Evolutionary conservation across 352 stramenopile genomes (phyloP).

Genomic region (Phytophthora macrochlamydospora): DNA sequence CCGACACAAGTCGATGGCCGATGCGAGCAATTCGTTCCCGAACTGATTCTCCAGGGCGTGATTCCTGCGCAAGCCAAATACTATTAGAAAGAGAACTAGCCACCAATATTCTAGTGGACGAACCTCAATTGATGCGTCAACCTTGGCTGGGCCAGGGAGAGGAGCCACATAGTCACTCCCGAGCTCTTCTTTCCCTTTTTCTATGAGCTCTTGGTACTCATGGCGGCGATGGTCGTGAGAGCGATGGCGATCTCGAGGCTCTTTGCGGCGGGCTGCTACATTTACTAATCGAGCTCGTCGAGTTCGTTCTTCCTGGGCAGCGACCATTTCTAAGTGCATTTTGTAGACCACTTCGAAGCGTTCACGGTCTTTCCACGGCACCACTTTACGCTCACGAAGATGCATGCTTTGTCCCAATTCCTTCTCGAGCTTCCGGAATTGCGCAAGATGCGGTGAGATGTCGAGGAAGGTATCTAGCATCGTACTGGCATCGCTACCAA

Average conservation of each 20-base stretch:
- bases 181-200: not conserved
- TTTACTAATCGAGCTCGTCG: constrained; percentile 3
- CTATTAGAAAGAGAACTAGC: no score
- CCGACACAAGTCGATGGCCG: constrained; percentile 68
- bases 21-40: constrained; percentile 72
- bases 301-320: constrained; percentile 28
- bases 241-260: constrained; percentile 14
- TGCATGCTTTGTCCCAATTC: constrained; percentile 53
- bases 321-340: constrained; percentile 45
- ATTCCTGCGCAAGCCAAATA: constrained; percentile 8
- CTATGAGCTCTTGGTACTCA: constrained; percentile 20
- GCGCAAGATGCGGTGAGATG: constrained; percentile 54
- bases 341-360: constrained; percentile 64
- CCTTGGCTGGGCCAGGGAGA: constrained; percentile 18
- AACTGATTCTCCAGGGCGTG: constrained; percentile 26
- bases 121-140: constrained; percentile 19
- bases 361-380: constrained; percentile 55
- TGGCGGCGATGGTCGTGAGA: constrained; percentile 2
- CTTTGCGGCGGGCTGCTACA: constrained; percentile 9
- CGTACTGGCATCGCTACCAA: constrained; percentile 56
- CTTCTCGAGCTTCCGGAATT: constrained; percentile 56
- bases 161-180: constrained; percentile 6
- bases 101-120: not conserved
- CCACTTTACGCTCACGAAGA: constrained; percentile 46
- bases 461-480: constrained; percentile 78